Percentiles rank a stretch among this genome's conserved stretches.
Evolutionary conservation across 345 rosid genomes (phyloP).

Genomic region (Syzygium grande): DNA sequence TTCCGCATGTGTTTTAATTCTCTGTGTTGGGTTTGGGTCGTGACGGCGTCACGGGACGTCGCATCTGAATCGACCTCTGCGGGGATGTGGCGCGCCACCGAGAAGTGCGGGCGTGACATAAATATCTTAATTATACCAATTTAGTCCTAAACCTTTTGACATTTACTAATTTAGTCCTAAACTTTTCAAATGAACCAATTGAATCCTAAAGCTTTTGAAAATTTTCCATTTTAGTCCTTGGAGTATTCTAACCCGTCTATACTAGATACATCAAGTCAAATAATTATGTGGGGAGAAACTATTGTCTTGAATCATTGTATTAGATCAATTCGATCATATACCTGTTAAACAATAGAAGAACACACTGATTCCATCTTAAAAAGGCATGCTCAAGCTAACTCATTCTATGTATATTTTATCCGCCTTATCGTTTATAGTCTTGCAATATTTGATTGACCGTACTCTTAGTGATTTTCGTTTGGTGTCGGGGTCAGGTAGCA

Average conservation of each 20-base stretch:
- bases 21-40: too few relatives aligned
- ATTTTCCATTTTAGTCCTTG: too few relatives aligned
- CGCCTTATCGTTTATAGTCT: background rate
- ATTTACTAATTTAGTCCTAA: accelerated
- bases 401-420: background rate
- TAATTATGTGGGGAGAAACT: background rate
- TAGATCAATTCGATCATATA: background rate
- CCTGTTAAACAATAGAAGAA: background rate
- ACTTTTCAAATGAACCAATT: accelerated
- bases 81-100: too few relatives aligned
- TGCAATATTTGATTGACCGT: background rate
- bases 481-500: background rate
- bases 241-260: too few relatives aligned
- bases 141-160: too few relatives aligned
- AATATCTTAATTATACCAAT: accelerated
- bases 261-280: background rate
- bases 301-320: background rate
- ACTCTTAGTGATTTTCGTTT: background rate
- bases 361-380: background rate
- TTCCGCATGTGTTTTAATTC: too few relatives aligned
- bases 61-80: too few relatives aligned
- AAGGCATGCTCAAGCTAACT: background rate
- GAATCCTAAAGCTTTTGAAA: too few relatives aligned
- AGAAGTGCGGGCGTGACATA: too few relatives aligned
- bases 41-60: too few relatives aligned